Percentiles rank a stretch among this genome's conserved stretches.
Conservation (phyloP, 1,284 basidiomycete species). For the Volvariella surrecta region DNA sequence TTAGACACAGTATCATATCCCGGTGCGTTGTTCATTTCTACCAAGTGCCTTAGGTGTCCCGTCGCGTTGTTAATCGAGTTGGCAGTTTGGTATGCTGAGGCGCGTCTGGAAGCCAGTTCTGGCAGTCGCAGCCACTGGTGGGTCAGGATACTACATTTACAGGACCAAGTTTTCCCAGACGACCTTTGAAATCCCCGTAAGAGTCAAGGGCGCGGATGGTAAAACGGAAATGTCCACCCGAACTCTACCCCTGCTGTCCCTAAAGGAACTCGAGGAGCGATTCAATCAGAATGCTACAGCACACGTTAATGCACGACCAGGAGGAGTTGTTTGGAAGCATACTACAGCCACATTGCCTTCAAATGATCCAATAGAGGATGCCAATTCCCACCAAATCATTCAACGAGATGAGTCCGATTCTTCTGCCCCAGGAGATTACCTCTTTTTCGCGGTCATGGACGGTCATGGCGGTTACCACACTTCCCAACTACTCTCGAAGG, state of each 20-base stretch:
- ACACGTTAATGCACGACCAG: slow-evolving; percentile 36
- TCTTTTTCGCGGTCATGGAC: slow-evolving; percentile 88
- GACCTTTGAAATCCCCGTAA: slow-evolving; percentile 52
- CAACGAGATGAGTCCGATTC: slow-evolving; percentile 49
- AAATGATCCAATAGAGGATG: slow-evolving; percentile 89
- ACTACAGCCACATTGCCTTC: slow-evolving; percentile 74
- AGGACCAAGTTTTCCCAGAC: slow-evolving; percentile 20
- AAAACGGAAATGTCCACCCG: slow-evolving; percentile 44
- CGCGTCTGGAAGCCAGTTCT: slow-evolving; percentile 58
- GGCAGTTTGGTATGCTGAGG: slow-evolving; percentile 37
- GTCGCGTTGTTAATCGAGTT: neutral
- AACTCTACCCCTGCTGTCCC: slow-evolving; percentile 48
- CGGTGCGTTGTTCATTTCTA: too few species aligned
- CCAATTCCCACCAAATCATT: slow-evolving; percentile 68
- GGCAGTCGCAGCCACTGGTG: slow-evolving; percentile 37
- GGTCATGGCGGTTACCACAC: slow-evolving; percentile 86
- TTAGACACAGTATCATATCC: too few species aligned
- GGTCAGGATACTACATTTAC: slow-evolving; percentile 44
- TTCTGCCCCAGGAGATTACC: slow-evolving; percentile 56
- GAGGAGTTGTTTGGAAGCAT: slow-evolving; percentile 59
- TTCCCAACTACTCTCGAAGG: slow-evolving; percentile 75
- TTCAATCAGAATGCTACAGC: slow-evolving; percentile 47
- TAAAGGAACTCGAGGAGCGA: slow-evolving; percentile 47
- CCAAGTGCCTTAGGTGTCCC: neutral
- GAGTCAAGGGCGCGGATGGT: slow-evolving; percentile 48